A percentile compares a stretch with the other conserved stretches of the same genome.
Evolutionary conservation across 2,329 filamentous ascomycete species (phyloP).

Genomic region (Ophiognomonia clavigignenti-juglandacearum): DNA sequence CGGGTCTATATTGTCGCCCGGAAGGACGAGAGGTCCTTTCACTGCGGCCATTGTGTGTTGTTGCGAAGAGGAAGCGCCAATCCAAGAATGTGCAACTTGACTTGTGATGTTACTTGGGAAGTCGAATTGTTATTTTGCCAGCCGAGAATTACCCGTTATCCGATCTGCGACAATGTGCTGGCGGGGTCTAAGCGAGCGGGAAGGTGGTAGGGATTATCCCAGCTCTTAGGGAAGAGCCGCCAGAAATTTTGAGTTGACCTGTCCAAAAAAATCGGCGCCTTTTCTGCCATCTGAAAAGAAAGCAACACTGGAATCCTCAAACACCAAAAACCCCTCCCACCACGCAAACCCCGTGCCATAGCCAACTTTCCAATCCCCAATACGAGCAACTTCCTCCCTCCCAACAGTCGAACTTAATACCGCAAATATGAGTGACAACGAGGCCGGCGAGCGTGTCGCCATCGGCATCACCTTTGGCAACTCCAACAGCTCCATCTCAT

Average conservation of each 20-base stretch:
- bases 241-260: conserved; percentile 11
- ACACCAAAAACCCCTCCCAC: no score
- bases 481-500: conserved; percentile 95
- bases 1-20: conserved; percentile 70
- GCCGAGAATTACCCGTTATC: conserved; percentile 2
- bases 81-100: not conserved
- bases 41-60: conserved; percentile 39
- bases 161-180: not conserved
- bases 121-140: conserved; percentile 1
- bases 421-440: conserved; percentile 42
- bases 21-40: conserved; percentile 65
- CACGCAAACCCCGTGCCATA: no score
- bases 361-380: no score
- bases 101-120: no score
- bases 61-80: conserved; percentile 24
- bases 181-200: not conserved
- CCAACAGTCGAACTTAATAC: conserved; percentile 5
- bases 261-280: no score
- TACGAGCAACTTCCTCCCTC: conserved; percentile 9
- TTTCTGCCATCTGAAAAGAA: no score
- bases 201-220: conserved; percentile 6
- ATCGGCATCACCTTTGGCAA: conserved; percentile 99
- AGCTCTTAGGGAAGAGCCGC: conserved; percentile 1
- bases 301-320: no score
- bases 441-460: conserved; percentile 60